These are phyloP conservation scores for Pseudoturritis turrita DNA, from an alignment of 345 rosid genomes.

Conservation along the genomic window DNA sequence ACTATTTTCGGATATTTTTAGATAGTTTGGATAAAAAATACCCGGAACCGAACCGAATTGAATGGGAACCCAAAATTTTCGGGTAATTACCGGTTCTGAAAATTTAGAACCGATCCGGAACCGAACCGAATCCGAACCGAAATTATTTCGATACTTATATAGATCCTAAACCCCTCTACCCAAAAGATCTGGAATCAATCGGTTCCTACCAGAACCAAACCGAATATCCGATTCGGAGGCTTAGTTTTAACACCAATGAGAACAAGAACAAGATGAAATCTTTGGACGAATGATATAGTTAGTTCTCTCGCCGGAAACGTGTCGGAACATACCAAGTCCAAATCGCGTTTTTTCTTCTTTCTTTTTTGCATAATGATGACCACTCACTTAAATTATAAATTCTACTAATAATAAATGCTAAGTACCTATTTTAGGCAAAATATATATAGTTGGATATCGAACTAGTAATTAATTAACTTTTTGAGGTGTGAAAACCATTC, in stretches of 20 bases:
- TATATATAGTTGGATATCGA: neutral
- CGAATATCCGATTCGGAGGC: no score
- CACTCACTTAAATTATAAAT: neutral
- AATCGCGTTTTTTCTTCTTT: neutral
- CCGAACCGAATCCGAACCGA: no score
- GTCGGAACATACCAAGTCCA: conserved; percentile 18
- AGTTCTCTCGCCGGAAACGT: conserved; percentile 26
- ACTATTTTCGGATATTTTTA: no score
- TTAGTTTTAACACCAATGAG: conserved; percentile 19
- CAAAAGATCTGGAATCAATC: no score
- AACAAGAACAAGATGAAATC: conserved; percentile 19
- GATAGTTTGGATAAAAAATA: no score
- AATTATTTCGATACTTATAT: no score
- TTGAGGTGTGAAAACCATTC: conserved; percentile 6
- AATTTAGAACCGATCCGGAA: no score
- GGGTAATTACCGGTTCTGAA: no score
- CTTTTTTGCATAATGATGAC: neutral
- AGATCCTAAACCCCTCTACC: no score
- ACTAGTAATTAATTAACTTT: neutral
- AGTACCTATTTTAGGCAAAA: conserved; percentile 7
- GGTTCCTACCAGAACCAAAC: no score
- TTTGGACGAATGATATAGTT: conserved; percentile 20
- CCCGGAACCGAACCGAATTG: no score
- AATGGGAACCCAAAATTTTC: no score
- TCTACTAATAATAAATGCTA: neutral